Evolutionary conservation across 2,329 filamentous ascomycete species (phyloP).

Genomic region (Plenodomus tracheiphilus): DNA sequence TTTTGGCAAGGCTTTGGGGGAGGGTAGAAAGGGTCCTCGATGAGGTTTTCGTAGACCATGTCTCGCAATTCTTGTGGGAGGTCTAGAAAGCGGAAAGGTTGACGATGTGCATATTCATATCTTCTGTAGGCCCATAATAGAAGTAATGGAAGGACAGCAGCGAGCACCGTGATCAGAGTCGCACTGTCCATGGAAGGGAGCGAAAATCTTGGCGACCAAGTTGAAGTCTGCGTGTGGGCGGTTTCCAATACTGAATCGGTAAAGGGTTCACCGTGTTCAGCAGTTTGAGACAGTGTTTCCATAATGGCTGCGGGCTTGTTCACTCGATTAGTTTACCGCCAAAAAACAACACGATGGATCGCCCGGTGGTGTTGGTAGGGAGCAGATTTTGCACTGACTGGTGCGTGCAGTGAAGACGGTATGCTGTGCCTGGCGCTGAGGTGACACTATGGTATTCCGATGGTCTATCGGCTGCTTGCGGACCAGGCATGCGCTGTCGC

Average conservation of each 20-base stretch:
- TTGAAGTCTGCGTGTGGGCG: not conserved
- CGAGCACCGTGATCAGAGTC: conserved; percentile 5
- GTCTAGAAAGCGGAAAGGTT: conserved; percentile 33
- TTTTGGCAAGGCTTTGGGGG: conserved; percentile 14
- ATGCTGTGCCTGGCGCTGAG: not conserved
- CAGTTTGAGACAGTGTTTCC: not conserved
- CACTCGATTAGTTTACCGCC: not conserved
- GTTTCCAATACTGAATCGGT: not conserved
- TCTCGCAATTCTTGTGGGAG: conserved; percentile 39
- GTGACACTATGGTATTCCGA: not conserved
- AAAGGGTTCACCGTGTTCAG: not conserved
- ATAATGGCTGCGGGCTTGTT: not conserved
- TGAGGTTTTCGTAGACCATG: conserved; percentile 36
- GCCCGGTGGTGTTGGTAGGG: not conserved
- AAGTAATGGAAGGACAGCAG: conserved; percentile 12
- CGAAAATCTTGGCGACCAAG: not conserved
- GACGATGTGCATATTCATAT: conserved; percentile 11
- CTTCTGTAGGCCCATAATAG: not conserved
- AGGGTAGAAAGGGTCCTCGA: conserved; percentile 38
- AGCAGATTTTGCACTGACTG: not conserved
- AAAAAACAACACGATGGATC: not conserved
- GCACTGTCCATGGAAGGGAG: not conserved
- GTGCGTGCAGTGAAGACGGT: not conserved
- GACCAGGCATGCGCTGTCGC: not conserved
- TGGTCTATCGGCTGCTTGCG: not conserved